Base-by-base conservation (phyloP, 2,329 filamentous ascomycete species). In the Fusarium euwallaceae region DNA sequence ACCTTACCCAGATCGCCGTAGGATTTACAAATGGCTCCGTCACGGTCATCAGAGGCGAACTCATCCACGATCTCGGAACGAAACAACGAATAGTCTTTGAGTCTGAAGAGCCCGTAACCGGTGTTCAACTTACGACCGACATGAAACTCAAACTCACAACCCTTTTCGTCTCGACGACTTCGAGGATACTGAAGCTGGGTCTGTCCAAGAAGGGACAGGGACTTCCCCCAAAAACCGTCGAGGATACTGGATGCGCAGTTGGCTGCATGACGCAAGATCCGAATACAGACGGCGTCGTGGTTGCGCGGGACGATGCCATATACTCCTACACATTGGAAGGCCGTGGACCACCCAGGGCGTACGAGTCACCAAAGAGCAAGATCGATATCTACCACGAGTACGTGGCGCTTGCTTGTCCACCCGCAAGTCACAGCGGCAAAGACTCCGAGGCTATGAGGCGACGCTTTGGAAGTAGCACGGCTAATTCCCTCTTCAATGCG, bases 11-110 rank as follows among this genome's bases (percentile, higher is more conserved):
- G 85, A 90, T 98, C 32, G 97, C 96, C 5, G 93, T 98, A 8
- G 97, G 97, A 6, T 99, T 99, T 81, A 97, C 93, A 14, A 98
- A 99, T 83, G 97, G 97, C 9, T 92, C 95, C 1, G 96, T 99
- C 14, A 97, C 95, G 0, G 92, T 99, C 32, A 94, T 99, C 67
- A 91, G 97, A 68, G 97, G 97, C 70, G 97, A 99, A 81, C 87
- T 99, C 59, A 94, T 99, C 77, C 95, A 99, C 82, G 97, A 99
- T 82, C 92, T 97, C 67, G 97, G 97, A 24, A 95, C 96, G 12
- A 95, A 95, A 81, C 97, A 99, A 82, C 91, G 97, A 63, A 97
- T 96, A 37, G 94, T 99, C 11, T 97, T 97, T 84, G 97, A 99
- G 81, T 98, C 95, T 0, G 95, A 98, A 78, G 97, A 99, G 81